A percentile compares a stretch with the other conserved stretches of the same genome.
phyloP scores from a whole-genome alignment of 495 filamentous ascomycete genomes.

The Xylaria curta region DNA sequence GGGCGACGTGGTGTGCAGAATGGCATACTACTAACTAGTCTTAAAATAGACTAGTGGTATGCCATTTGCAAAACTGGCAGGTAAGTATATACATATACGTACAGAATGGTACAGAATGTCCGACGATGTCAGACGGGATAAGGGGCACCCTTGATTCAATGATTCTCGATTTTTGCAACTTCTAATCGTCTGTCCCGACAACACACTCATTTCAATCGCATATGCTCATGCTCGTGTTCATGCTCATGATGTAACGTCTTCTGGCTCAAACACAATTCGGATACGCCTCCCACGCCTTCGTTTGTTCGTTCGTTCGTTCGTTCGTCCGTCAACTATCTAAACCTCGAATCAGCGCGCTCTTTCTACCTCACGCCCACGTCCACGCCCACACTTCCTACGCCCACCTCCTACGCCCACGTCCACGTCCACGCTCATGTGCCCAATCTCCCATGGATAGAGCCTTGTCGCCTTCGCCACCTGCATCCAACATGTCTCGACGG shows the following conservation, averaged over 20 bases:
- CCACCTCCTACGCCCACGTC: neutral
- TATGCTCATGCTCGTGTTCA: too few species aligned
- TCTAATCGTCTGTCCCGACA: neutral
- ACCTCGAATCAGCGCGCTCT: neutral
- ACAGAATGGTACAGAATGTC: neutral
- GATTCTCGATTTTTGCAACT: neutral
- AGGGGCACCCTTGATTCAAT: neutral
- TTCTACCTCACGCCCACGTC: slow-evolving; percentile 19
- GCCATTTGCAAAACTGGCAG: too few species aligned
- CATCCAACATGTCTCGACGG: slow-evolving; percentile 50
- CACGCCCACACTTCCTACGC: slow-evolving; percentile 23
- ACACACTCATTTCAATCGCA: slow-evolving; percentile 8
- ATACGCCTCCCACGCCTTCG: neutral
- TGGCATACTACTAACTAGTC: too few species aligned
- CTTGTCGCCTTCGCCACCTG: slow-evolving; percentile 36
- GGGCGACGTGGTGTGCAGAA: too few species aligned
- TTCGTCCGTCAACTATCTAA: neutral
- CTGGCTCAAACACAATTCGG: neutral
- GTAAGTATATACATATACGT: too few species aligned
- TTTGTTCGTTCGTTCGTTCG: slow-evolving; percentile 6
- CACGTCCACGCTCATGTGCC: neutral
- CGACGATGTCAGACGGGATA: slow-evolving; percentile 3
- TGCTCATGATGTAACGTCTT: slow-evolving; percentile 19
- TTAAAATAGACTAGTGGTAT: too few species aligned
- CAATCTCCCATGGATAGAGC: slow-evolving; percentile 34